Base-by-base conservation (phyloP, 768 basidiomycete species). In the Lactifluus piperatus region DNA sequence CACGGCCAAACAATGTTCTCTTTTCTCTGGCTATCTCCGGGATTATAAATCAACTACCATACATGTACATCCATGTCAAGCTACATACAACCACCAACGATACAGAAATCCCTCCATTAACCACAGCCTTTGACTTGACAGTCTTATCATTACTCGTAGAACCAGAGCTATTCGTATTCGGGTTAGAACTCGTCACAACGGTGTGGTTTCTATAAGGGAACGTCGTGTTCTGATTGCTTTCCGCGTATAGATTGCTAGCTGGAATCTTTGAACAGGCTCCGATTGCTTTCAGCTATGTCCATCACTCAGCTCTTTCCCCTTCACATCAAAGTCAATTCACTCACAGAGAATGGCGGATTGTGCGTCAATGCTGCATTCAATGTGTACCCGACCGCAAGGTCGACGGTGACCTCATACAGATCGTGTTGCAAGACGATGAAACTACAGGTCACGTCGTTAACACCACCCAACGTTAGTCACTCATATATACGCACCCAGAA, bases 351-450 rank as follows among this genome's bases (percentile, higher is more conserved):
- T 3, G 77, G 62, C 14, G 88, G 89, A 16, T 75, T 75, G 67
- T 85, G 83, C 22, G 66, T 77, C 66, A 88, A 70, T 22, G 92
- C 94, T 29, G 84, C 77, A 57, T 89, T 81, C 18, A 97, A 76
- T 63, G 90, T 86, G 74, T 93, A 94, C 24, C 89, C 91, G 57
- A 87, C 79, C 29, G 94, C 94, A 63, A 97, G 82, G 66, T 95
- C 91, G 52, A 95, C 92, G 13, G 91, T 88, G 67, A 91, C 82
- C 63, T 85, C 73, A 64, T 77, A 94, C 37, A 95, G 76, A 71
- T 97, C 94, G 66, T 94, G 91, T 70, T 93, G 79, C 56, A 98
- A 76, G 34, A 94, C 90, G 66, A 94, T 83, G 77, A 97, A 97
- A 67, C 92, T 78, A 66, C 4, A 29, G 52, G 24, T 18, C 29